Evolutionary conservation across 2,329 filamentous ascomycete genomes (phyloP).

Genomic region (Calycina marina): DNA sequence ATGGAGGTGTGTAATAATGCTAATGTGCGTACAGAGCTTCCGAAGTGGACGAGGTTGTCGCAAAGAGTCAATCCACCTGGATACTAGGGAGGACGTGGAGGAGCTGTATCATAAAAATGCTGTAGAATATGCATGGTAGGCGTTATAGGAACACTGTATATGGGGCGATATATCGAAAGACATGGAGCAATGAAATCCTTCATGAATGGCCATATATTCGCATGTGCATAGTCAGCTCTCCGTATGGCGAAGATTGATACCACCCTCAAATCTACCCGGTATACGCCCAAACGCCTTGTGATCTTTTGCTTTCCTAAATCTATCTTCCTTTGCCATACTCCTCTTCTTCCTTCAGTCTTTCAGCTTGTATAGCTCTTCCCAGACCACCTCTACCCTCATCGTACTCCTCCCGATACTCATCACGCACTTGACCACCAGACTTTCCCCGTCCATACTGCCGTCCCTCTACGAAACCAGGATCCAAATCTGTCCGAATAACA

Average conservation of each 20-base stretch:
- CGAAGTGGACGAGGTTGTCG: slow-evolving; percentile 91
- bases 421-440: slow-evolving; percentile 89
- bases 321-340: slow-evolving; percentile 43
- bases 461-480: slow-evolving; percentile 91
- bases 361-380: slow-evolving; percentile 61
- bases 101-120: slow-evolving; percentile 13
- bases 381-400: slow-evolving; percentile 88
- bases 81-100: slow-evolving; percentile 38
- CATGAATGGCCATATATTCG: too few relatives aligned
- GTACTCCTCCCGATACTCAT: slow-evolving; percentile 95
- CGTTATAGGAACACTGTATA: slow-evolving; percentile 16
- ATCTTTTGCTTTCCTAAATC: too few relatives aligned
- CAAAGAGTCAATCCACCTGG: slow-evolving; percentile 89
- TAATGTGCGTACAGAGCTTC: slow-evolving; percentile 42
- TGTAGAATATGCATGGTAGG: slow-evolving; percentile 15
- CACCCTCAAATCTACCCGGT: slow-evolving; percentile 14
- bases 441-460: slow-evolving; percentile 92
- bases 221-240: slow-evolving; percentile 1
- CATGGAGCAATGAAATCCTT: too few relatives aligned
- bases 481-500: slow-evolving; percentile 86
- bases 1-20: neutral
- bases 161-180: too few relatives aligned
- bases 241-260: too few relatives aligned
- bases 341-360: slow-evolving; percentile 41
- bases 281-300: slow-evolving; percentile 12